phyloP scores from a whole-genome alignment of 768 basidiomycete genomes.

The Kwoniella mangroviensis region DNA sequence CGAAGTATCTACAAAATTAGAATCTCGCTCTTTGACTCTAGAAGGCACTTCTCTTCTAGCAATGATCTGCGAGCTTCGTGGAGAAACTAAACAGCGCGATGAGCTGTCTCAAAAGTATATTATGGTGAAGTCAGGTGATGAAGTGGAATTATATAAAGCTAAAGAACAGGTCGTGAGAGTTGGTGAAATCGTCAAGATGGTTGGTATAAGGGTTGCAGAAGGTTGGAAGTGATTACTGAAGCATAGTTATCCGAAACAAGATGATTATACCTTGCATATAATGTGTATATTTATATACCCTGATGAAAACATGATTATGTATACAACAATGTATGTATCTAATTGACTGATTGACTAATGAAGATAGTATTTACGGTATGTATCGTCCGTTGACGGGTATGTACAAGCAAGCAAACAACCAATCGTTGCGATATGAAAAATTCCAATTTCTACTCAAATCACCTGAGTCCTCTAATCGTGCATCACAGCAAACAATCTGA shows the following conservation, averaged over 20 bases:
- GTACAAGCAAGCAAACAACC: no score
- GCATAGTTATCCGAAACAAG: background rate
- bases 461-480: slow-evolving; percentile 40
- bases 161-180: slow-evolving; percentile 18
- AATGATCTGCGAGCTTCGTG: slow-evolving; percentile 18
- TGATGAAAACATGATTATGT: background rate
- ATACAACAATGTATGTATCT: slow-evolving; percentile 12
- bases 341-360: no score
- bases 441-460: no score
- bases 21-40: slow-evolving; percentile 18
- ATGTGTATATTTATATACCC: background rate
- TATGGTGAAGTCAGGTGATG: slow-evolving; percentile 3
- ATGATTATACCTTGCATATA: slow-evolving; percentile 8
- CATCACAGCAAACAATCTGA: slow-evolving; percentile 51
- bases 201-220: slow-evolving; percentile 38
- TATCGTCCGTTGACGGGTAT: no score
- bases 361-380: no score
- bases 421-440: no score
- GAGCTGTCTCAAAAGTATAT: slow-evolving; percentile 10
- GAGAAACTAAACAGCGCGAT: background rate
- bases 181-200: slow-evolving; percentile 35
- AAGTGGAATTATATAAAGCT: background rate
- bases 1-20: slow-evolving; percentile 14
- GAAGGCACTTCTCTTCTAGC: slow-evolving; percentile 24
- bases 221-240: slow-evolving; percentile 26